Conservation (phyloP, 441 rosid genomes). For the Hypseocharis bilobata region DNA sequence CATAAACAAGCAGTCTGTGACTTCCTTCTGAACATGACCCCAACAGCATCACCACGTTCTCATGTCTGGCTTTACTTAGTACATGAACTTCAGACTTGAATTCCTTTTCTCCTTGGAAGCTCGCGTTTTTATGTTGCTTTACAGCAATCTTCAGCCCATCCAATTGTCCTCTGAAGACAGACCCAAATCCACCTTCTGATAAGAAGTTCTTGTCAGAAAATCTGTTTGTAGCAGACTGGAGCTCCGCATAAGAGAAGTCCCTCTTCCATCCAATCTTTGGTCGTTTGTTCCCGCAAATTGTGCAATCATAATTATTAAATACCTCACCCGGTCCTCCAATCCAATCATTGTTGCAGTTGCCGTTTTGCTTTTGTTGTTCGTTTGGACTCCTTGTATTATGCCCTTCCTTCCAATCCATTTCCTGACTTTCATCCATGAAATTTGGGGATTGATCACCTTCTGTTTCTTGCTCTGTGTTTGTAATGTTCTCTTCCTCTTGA, state of each 20-base stretch:
- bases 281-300: constrained; percentile 29
- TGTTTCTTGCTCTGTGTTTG: constrained; percentile 24
- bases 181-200: constrained; percentile 51
- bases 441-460: constrained; percentile 24
- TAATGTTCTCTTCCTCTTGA: constrained; percentile 24
- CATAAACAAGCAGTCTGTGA: constrained; percentile 35
- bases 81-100: constrained; percentile 23
- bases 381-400: constrained; percentile 18
- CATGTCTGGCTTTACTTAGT: constrained; percentile 29
- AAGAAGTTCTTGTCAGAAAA: constrained; percentile 35
- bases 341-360: constrained; percentile 20
- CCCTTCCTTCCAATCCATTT: constrained; percentile 9
- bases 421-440: constrained; percentile 13
- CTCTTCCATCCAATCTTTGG: constrained; percentile 24
- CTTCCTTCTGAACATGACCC: constrained; percentile 36
- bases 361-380: constrained; percentile 18
- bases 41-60: constrained; percentile 31
- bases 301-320: constrained; percentile 25
- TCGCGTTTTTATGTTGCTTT: constrained; percentile 21
- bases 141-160: constrained; percentile 24
- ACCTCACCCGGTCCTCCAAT: constrained; percentile 21
- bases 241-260: constrained; percentile 40
- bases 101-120: constrained; percentile 20
- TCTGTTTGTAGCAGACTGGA: constrained; percentile 45
- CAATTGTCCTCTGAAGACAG: constrained; percentile 36